phyloP scores from a whole-genome alignment of 2,329 filamentous ascomycete species.

The Colletotrichum noveboracense region DNA sequence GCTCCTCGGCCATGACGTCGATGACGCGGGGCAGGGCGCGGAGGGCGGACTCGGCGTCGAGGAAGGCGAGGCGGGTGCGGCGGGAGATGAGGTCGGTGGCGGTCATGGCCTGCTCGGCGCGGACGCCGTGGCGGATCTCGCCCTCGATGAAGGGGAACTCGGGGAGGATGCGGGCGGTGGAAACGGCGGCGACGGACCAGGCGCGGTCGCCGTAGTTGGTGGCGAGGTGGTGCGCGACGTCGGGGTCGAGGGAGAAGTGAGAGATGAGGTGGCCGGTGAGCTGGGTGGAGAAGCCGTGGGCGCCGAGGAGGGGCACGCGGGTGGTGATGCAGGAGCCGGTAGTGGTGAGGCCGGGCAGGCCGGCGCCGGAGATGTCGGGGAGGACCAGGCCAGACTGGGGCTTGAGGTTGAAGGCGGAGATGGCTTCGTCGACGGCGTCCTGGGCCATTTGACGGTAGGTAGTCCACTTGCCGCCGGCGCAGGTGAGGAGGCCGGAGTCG shows the following conservation, averaged over 20 bases:
- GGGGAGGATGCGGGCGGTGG: slow-evolving; percentile 62
- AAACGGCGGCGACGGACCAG: slow-evolving; percentile 68
- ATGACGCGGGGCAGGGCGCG: slow-evolving; percentile 73
- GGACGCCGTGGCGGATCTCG: slow-evolving; percentile 74
- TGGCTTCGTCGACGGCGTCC: slow-evolving; percentile 81
- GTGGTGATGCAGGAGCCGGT: slow-evolving; percentile 79
- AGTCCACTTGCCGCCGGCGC: slow-evolving; percentile 86
- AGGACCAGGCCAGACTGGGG: slow-evolving; percentile 52
- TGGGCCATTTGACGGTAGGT: slow-evolving; percentile 91
- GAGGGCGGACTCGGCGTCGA: slow-evolving; percentile 74
- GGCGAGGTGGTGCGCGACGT: slow-evolving; percentile 47
- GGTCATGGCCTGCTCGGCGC: slow-evolving; percentile 75
- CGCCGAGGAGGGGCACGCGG: slow-evolving; percentile 73
- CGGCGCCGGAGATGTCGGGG: slow-evolving; percentile 71
- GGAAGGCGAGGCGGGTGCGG: slow-evolving; percentile 75
- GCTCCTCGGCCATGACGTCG: slow-evolving; percentile 74
- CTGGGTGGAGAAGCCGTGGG: slow-evolving; percentile 67
- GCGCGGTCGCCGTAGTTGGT: slow-evolving; percentile 60
- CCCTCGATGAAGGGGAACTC: slow-evolving; percentile 77
- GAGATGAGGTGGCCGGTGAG: slow-evolving; percentile 39
- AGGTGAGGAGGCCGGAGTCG: slow-evolving; percentile 76
- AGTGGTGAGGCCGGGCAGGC: slow-evolving; percentile 50
- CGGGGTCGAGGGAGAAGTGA: slow-evolving; percentile 35
- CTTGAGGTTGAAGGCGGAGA: slow-evolving; percentile 67
- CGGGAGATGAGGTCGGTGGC: slow-evolving; percentile 75